These are phyloP conservation scores for Fulvia fulva DNA, from an alignment of 2,329 filamentous ascomycete species.

Conservation along the genomic window DNA sequence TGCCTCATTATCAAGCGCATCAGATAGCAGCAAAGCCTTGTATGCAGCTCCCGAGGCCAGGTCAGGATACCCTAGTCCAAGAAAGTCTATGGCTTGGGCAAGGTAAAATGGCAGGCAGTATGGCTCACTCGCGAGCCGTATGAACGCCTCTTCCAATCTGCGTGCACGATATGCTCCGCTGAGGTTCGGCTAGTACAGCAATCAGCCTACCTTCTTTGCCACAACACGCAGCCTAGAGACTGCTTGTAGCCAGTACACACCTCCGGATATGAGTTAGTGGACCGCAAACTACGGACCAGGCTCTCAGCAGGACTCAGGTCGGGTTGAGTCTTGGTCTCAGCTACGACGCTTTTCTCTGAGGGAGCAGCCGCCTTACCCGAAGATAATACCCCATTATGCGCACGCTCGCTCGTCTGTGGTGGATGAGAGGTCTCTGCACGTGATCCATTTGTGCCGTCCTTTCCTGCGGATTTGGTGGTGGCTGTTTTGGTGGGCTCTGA, in stretches of 20 bases:
- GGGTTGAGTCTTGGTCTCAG: not conserved
- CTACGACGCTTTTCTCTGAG: not conserved
- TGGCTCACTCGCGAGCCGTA: conserved; percentile 12
- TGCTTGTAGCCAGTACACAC: conserved; percentile 13
- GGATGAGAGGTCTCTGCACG: not conserved
- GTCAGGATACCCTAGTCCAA: conserved; percentile 78
- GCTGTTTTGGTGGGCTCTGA: conserved; percentile 3
- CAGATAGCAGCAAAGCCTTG: conserved; percentile 77
- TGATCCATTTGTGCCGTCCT: not conserved
- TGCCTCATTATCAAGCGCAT: conserved; percentile 72
- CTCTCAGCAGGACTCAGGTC: not conserved
- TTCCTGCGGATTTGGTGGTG: not conserved
- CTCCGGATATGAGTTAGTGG: conserved; percentile 17
- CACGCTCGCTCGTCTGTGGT: not conserved
- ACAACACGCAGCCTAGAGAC: not conserved
- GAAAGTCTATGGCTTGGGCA: conserved; percentile 67
- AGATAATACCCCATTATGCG: not conserved
- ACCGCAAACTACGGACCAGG: conserved; percentile 10
- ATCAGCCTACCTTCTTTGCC: conserved; percentile 17
- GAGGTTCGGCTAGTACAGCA: conserved; percentile 9
- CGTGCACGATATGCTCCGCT: conserved; percentile 1
- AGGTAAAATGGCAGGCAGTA: conserved; percentile 27
- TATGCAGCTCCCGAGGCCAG: conserved; percentile 88
- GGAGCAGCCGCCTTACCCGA: not conserved
- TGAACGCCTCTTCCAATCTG: conserved; percentile 13